Evolutionary conservation across 352 stramenopile species (phyloP).

Genomic region (Globisporangium barbulae): DNA sequence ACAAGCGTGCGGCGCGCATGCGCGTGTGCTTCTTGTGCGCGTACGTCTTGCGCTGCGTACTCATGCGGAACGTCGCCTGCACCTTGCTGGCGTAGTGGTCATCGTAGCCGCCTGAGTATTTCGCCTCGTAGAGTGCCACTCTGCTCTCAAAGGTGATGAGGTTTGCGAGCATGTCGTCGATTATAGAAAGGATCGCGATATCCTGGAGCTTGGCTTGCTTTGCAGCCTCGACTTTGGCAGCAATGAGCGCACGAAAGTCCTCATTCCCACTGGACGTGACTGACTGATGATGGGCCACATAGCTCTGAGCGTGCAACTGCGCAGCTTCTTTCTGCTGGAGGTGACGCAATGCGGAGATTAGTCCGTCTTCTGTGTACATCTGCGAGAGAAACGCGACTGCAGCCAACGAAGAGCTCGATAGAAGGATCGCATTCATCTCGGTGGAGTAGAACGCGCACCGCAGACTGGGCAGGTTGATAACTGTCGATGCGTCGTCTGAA

Average conservation of each 20-base stretch:
- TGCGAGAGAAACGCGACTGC: slow-evolving; percentile 44
- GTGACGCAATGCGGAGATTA: slow-evolving; percentile 31
- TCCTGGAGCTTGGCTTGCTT: slow-evolving; percentile 45
- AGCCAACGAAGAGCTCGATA: slow-evolving; percentile 25
- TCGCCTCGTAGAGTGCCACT: slow-evolving; percentile 47
- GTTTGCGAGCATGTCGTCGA: slow-evolving; percentile 59
- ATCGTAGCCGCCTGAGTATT: slow-evolving; percentile 54
- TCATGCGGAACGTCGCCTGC: slow-evolving; percentile 71
- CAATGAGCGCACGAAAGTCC: slow-evolving; percentile 23
- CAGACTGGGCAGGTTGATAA: slow-evolving; percentile 4
- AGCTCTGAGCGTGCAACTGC: slow-evolving; percentile 33
- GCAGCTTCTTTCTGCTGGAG: slow-evolving; percentile 51
- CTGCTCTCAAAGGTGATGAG: slow-evolving; percentile 57
- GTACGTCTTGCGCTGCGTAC: slow-evolving; percentile 55
- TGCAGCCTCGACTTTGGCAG: slow-evolving; percentile 29
- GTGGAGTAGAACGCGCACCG: slow-evolving; percentile 13
- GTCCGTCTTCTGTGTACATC: slow-evolving; percentile 38
- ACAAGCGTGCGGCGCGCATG: slow-evolving; percentile 46
- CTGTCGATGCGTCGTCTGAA: background rate
- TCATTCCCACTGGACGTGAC: slow-evolving; percentile 13
- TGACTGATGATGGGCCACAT: slow-evolving; percentile 22
- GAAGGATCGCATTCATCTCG: slow-evolving; percentile 23
- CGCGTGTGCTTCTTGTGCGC: slow-evolving; percentile 37
- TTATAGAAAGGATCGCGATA: slow-evolving; percentile 41
- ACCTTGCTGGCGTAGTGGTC: slow-evolving; percentile 73